These are phyloP conservation scores for Chytriomyces confervae DNA, from an alignment of 192 early-diverging fungal genomes.

Conservation along the genomic window DNA sequence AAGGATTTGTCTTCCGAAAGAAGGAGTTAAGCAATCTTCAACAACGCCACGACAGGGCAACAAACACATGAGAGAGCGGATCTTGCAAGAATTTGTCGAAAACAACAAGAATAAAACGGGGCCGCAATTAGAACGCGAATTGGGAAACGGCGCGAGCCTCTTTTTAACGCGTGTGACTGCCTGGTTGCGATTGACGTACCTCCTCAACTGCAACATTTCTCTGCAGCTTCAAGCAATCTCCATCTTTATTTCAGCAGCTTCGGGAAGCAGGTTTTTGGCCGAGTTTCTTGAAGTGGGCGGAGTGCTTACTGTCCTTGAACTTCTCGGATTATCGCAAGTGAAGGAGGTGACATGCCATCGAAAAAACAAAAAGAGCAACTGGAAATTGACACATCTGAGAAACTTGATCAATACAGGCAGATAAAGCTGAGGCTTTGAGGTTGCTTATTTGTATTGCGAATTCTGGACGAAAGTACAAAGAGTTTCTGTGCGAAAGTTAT, in stretches of 20 bases:
- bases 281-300: constrained; percentile 74
- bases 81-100: constrained; percentile 61
- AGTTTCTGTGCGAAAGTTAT: constrained; percentile 72
- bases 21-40: neutral
- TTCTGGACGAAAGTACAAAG: constrained; percentile 65
- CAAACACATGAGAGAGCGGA: constrained; percentile 55
- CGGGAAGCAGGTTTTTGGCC: constrained; percentile 62
- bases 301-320: constrained; percentile 64
- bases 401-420: constrained; percentile 40
- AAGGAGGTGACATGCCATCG: constrained; percentile 52
- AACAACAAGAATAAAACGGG: constrained; percentile 62
- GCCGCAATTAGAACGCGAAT: constrained; percentile 65
- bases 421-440: constrained; percentile 62
- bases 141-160: constrained; percentile 63
- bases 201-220: constrained; percentile 56
- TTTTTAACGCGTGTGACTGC: constrained; percentile 66
- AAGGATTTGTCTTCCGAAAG: neutral
- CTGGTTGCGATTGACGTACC: constrained; percentile 64
- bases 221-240: constrained; percentile 61
- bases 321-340: constrained; percentile 59
- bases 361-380: neutral
- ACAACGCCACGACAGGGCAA: constrained; percentile 48
- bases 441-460: constrained; percentile 57
- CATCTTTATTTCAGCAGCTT: constrained; percentile 63
- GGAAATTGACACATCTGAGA: constrained; percentile 17